Conservation (phyloP, 148 eudicot species). For the Oxyria digyna region DNA sequence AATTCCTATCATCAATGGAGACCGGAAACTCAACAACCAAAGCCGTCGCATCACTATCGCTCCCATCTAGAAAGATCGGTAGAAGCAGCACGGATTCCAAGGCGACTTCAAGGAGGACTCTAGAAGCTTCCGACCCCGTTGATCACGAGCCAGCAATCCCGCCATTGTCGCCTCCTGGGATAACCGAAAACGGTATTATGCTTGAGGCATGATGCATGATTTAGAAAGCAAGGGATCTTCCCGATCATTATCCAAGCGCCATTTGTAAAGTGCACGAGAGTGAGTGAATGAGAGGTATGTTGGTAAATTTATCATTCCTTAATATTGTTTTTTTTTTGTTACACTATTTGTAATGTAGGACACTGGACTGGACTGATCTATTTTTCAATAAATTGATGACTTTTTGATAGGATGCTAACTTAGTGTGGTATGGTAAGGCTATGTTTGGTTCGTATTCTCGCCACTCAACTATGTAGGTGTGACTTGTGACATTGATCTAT, state of each 20-base stretch:
- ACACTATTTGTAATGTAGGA: constrained; percentile 7
- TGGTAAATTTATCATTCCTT: constrained; percentile 7
- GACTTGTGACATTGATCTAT: too few relatives aligned
- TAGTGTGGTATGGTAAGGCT: neutral
- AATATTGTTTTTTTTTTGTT: neutral
- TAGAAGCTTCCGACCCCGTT: constrained; percentile 19
- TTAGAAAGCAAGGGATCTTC: constrained; percentile 23
- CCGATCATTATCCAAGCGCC: constrained; percentile 60
- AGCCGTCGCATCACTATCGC: constrained; percentile 14
- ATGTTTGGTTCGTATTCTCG: neutral
- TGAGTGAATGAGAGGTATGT: constrained; percentile 9
- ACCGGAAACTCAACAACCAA: constrained; percentile 44
- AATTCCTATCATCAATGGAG: constrained; percentile 41
- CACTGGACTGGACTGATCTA: neutral
- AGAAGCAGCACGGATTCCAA: constrained; percentile 25
- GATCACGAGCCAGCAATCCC: constrained; percentile 54
- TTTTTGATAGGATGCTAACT: neutral
- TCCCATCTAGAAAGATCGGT: constrained; percentile 42
- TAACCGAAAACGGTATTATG: constrained; percentile 15
- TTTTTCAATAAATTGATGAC: constrained; percentile 1
- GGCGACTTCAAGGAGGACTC: constrained; percentile 41
- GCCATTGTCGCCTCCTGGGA: constrained; percentile 65
- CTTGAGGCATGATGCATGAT: constrained; percentile 20
- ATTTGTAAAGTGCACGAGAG: constrained; percentile 21
- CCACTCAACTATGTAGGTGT: neutral